These are phyloP conservation scores for Phytopythium helicoides DNA, from an alignment of 352 stramenopile genomes.

Conservation along the genomic window DNA sequence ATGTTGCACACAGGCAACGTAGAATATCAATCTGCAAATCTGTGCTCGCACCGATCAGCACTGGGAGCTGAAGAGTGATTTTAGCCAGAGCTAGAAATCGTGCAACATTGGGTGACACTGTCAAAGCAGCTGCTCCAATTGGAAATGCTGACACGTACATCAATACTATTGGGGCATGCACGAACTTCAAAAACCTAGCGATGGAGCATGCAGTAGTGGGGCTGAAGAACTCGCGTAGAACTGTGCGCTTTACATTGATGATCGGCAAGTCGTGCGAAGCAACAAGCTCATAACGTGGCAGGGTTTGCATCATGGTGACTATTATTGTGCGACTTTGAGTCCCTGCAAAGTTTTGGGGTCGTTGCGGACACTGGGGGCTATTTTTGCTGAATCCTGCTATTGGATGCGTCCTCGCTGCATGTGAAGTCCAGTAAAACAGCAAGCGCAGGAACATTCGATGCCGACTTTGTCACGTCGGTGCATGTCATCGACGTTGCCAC, in stretches of 20 bases:
- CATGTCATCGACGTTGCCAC: no score
- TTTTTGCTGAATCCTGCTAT: no score
- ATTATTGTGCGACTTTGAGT: not conserved
- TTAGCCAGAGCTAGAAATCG: constrained; percentile 8
- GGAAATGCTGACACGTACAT: not conserved
- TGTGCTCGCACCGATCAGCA: not conserved
- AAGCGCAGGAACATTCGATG: no score
- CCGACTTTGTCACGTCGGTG: no score
- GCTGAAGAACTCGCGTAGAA: not conserved
- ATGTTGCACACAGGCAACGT: constrained; percentile 14
- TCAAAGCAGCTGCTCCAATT: not conserved
- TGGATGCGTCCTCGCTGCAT: no score
- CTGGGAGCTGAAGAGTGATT: constrained; percentile 6
- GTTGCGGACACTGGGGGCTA: no score
- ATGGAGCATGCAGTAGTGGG: not conserved
- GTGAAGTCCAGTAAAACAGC: no score
- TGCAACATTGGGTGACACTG: not conserved
- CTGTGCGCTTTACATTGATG: not conserved
- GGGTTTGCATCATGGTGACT: not conserved
- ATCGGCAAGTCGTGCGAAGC: constrained; percentile 2
- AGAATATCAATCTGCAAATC: constrained; percentile 21
- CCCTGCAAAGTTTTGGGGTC: not conserved
- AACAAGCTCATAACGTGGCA: constrained; percentile 4
- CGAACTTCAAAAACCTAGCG: not conserved
- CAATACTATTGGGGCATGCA: not conserved